Evolutionary conservation across 139 green algal genomes (phyloP).

Genomic region (Klebsormidium nitens): DNA sequence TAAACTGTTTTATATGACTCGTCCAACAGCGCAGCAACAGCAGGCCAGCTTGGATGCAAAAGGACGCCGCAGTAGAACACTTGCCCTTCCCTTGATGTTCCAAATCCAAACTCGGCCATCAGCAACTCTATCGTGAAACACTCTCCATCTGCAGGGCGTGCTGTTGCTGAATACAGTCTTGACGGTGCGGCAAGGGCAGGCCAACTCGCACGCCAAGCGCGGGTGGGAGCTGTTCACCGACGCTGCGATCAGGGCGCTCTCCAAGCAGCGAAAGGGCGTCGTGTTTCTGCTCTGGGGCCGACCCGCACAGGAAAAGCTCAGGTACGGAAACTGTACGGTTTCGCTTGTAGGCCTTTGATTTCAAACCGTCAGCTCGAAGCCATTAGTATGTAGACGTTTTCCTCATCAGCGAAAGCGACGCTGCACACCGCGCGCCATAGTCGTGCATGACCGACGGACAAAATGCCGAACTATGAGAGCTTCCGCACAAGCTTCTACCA

Average conservation of each 20-base stretch:
- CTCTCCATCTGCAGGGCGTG: slow-evolving; percentile 68
- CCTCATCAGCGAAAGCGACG: background rate
- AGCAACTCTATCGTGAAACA: no score
- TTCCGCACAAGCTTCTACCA: background rate
- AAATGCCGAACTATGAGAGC: background rate
- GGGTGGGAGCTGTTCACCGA: slow-evolving; percentile 93
- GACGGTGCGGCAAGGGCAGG: slow-evolving; percentile 51
- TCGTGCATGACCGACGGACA: background rate
- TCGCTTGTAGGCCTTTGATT: background rate
- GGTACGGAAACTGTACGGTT: slow-evolving; percentile 1
- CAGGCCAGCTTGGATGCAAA: no score
- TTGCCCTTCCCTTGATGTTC: no score
- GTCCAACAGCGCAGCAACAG: no score
- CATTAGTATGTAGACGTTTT: background rate
- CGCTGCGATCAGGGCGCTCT: slow-evolving; percentile 66
- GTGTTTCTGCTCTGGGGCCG: slow-evolving; percentile 54
- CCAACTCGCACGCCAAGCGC: slow-evolving; percentile 79
- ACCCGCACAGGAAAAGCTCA: slow-evolving; percentile 46
- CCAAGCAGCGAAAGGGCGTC: slow-evolving; percentile 39
- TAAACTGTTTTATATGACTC: no score
- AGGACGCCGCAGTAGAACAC: no score
- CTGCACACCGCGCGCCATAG: background rate
- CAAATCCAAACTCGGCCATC: no score
- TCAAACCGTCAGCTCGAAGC: background rate
- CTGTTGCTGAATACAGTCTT: slow-evolving; percentile 91